These are phyloP conservation scores for Meripilus lineatus DNA, from an alignment of 1,284 basidiomycete genomes.

Conservation along the genomic window DNA sequence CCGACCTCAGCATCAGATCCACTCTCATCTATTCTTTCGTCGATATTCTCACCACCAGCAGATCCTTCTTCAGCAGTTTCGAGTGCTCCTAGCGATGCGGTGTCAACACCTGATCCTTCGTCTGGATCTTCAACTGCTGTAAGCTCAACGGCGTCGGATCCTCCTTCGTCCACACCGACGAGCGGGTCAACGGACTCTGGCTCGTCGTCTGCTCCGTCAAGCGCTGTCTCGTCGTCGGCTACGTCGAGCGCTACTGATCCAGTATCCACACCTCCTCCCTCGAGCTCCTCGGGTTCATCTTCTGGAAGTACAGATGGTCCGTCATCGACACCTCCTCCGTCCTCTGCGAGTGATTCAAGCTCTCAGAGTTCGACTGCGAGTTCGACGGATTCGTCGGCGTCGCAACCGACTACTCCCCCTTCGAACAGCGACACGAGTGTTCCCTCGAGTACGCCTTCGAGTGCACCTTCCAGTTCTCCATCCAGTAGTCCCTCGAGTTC, in stretches of 20 bases:
- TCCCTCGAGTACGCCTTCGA: background rate
- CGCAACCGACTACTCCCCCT: too few relatives aligned
- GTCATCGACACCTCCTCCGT: background rate
- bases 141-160: background rate
- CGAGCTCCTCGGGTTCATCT: too few relatives aligned
- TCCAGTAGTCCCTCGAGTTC: background rate
- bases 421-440: background rate
- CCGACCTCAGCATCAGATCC: background rate
- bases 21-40: background rate
- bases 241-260: background rate
- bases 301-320: background rate
- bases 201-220: background rate
- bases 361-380: background rate
- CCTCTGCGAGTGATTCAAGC: background rate
- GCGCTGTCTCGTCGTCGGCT: background rate
- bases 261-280: background rate
- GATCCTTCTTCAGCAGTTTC: background rate
- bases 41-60: background rate
- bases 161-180: background rate
- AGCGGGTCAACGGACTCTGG: background rate
- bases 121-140: background rate
- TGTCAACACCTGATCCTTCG: background rate
- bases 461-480: background rate
- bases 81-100: background rate
- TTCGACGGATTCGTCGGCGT: background rate